Evolutionary conservation across 2,329 filamentous ascomycete genomes (phyloP).

Genomic region (Penicillium carneum): DNA sequence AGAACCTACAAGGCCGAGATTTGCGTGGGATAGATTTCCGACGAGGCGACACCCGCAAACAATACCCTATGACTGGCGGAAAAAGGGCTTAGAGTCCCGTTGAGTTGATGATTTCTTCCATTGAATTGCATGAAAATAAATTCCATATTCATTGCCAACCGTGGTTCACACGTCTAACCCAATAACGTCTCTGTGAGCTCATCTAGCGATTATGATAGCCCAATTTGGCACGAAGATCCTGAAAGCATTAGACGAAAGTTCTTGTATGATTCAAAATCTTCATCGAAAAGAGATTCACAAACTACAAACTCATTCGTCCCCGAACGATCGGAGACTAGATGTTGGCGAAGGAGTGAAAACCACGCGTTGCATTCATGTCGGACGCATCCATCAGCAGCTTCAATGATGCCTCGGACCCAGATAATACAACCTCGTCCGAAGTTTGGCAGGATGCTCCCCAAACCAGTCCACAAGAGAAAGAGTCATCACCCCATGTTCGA

Average conservation of each 20-base stretch:
- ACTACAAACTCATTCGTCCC: not conserved
- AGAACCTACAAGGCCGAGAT: not conserved
- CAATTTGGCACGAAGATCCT: not conserved
- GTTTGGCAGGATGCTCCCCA: conserved; percentile 12
- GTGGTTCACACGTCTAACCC: conserved; percentile 5
- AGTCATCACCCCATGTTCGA: conserved; percentile 22
- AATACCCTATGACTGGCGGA: not conserved
- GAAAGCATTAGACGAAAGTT: not conserved
- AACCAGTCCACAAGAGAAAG: conserved; percentile 8
- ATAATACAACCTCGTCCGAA: conserved; percentile 10
- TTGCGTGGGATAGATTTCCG: conserved; percentile 17
- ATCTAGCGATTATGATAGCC: conserved; percentile 3
- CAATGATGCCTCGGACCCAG: conserved; percentile 8
- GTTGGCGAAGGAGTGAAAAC: conserved; percentile 12
- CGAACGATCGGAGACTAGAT: not conserved
- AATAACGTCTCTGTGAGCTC: conserved; percentile 20
- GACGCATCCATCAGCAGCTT: conserved; percentile 4
- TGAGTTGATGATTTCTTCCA: not conserved
- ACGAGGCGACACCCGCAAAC: conserved; percentile 4
- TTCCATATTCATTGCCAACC: not conserved
- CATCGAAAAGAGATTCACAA: not conserved
- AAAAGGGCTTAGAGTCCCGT: conserved; percentile 5
- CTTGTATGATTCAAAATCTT: not conserved
- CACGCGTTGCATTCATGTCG: conserved; percentile 12
- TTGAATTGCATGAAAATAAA: not conserved